Percentiles rank a stretch among this genome's conserved stretches.
Evolutionary conservation across 73 alveolate genomes (phyloP).

Genomic region (Paraurostyla sp.): DNA sequence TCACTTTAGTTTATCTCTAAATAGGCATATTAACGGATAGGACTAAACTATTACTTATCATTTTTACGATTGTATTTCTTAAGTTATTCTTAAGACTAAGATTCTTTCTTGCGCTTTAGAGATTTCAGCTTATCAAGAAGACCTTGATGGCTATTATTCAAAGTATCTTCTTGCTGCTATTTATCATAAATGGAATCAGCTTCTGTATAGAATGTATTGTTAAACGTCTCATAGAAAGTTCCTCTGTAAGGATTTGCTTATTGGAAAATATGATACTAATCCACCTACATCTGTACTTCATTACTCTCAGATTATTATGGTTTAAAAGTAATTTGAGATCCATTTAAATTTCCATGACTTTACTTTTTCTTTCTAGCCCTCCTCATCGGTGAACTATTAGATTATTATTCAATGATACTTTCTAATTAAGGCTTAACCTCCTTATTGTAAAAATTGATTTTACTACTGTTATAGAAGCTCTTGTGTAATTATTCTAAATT

Average conservation of each 20-base stretch:
- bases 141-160: too few relatives aligned
- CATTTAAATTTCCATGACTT: too few relatives aligned
- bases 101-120: too few relatives aligned
- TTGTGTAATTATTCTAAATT: too few relatives aligned
- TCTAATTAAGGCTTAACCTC: too few relatives aligned
- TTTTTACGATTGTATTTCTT: neutral
- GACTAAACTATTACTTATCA: neutral
- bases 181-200: slow-evolving; percentile 10
- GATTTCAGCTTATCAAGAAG: too few relatives aligned
- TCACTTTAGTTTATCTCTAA: neutral
- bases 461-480: too few relatives aligned
- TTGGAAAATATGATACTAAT: neutral
- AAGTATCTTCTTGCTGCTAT: neutral
- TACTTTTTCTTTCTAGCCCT: too few relatives aligned
- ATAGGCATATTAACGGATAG: neutral
- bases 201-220: slow-evolving; percentile 41
- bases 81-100: neutral
- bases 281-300: neutral
- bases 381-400: too few relatives aligned
- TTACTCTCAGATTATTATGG: neutral
- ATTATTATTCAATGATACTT: too few relatives aligned
- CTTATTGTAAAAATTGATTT: too few relatives aligned
- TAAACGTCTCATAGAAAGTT: slow-evolving; percentile 52
- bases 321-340: neutral
- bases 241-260: neutral